phyloP scores from a whole-genome alignment of 2,329 filamentous ascomycete species.

The Aspergillus sojae region DNA sequence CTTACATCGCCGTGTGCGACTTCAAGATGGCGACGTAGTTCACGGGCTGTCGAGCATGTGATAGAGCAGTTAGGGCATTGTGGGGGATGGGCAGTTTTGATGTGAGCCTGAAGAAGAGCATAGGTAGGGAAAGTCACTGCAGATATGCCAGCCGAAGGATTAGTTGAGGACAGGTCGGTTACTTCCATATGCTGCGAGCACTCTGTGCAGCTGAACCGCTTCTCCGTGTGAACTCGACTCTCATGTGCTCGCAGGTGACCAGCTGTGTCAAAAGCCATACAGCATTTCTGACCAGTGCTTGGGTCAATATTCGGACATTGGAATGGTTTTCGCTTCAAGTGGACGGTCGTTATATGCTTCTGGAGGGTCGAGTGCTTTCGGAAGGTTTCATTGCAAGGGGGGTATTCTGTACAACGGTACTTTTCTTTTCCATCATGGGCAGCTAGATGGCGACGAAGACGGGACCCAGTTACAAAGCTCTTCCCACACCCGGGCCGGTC shows the following conservation, averaged over 20 bases:
- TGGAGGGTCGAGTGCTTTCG: conserved; percentile 85
- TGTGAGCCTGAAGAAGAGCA: conserved; percentile 71
- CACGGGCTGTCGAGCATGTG: conserved; percentile 66
- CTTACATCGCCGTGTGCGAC: conserved; percentile 67
- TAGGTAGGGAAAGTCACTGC: conserved; percentile 70
- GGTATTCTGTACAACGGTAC: conserved; percentile 71
- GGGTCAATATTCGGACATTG: conserved; percentile 65
- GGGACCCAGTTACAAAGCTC: conserved; percentile 77
- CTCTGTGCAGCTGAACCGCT: conserved; percentile 75
- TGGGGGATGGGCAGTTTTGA: conserved; percentile 70
- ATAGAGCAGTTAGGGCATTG: conserved; percentile 74
- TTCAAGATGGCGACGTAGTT: conserved; percentile 77
- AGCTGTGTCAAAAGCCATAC: conserved; percentile 72
- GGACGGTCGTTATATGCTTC: conserved; percentile 76
- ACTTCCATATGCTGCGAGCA: conserved; percentile 54
- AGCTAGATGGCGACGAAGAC: conserved; percentile 75
- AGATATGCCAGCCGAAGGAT: conserved; percentile 36
- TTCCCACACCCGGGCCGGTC: conserved; percentile 73
- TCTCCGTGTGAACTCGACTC: conserved; percentile 68
- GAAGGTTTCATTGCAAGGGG: conserved; percentile 75
- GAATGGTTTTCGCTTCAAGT: conserved; percentile 72
- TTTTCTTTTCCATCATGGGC: conserved; percentile 77
- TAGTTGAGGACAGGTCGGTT: conserved; percentile 10
- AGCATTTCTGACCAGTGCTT: conserved; percentile 60
- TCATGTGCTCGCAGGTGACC: conserved; percentile 72